Conservation (phyloP, 768 basidiomycete genomes). For the Lactifluus piperatus region DNA sequence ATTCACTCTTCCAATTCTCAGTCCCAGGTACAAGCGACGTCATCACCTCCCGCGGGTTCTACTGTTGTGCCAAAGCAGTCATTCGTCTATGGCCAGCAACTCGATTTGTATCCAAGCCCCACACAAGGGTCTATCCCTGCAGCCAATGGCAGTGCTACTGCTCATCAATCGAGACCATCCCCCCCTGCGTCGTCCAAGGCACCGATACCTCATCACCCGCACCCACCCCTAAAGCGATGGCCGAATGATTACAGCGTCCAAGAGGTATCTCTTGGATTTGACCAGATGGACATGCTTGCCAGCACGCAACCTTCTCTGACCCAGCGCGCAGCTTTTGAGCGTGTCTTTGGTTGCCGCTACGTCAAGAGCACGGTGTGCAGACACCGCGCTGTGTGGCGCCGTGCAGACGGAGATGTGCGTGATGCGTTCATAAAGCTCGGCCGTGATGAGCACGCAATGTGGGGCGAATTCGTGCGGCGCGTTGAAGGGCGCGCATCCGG, state of each 20-base stretch:
- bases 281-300: constrained; percentile 36
- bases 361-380: constrained; percentile 69
- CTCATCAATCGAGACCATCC: constrained; percentile 19
- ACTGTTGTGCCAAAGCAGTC: constrained; percentile 1
- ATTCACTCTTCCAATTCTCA: constrained; percentile 7
- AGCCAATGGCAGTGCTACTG: constrained; percentile 20
- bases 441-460: constrained; percentile 47
- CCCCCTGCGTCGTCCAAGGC: constrained; percentile 21
- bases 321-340: constrained; percentile 60
- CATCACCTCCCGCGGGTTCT: constrained; percentile 2
- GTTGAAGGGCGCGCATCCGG: constrained; percentile 40
- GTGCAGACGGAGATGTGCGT: constrained; percentile 40
- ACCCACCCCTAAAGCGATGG: constrained; percentile 64
- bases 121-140: neutral
- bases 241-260: constrained; percentile 68
- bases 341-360: constrained; percentile 61
- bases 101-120: constrained; percentile 6
- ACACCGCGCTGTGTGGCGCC: constrained; percentile 59
- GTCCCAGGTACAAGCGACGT: constrained; percentile 1
- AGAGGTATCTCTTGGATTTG: constrained; percentile 55
- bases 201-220: constrained; percentile 39
- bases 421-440: constrained; percentile 49
- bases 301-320: constrained; percentile 37
- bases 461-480: constrained; percentile 60
- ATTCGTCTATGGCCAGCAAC: constrained; percentile 5